Evolutionary conservation across 345 rosid species (phyloP).

Genomic region (Eucalyptus erythrocorys): DNA sequence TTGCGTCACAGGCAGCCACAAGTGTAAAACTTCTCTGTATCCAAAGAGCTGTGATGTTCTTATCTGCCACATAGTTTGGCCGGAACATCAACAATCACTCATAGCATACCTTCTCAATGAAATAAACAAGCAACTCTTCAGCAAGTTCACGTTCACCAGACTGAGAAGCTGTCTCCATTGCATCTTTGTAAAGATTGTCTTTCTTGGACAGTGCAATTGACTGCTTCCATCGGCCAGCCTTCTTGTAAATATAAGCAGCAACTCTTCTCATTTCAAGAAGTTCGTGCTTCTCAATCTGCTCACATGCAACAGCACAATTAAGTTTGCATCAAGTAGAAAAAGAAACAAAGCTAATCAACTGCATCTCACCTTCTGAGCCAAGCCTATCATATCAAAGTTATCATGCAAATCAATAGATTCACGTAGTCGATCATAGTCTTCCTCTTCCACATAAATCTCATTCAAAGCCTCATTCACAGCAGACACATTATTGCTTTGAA

Average conservation of each 20-base stretch:
- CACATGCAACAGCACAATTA: neutral
- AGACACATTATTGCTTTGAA: constrained; percentile 42
- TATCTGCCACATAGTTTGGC: neutral
- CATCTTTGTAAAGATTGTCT: constrained; percentile 85
- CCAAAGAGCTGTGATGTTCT: neutral
- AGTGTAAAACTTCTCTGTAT: neutral
- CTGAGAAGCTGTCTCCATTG: constrained; percentile 99
- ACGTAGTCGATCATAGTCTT: constrained; percentile 37
- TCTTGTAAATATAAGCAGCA: constrained; percentile 96
- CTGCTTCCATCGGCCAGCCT: constrained; percentile 98
- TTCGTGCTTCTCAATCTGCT: constrained; percentile 96
- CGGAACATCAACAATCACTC: neutral
- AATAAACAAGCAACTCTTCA: constrained; percentile 88
- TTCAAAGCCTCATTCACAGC: constrained; percentile 48
- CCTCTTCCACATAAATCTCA: constrained; percentile 44
- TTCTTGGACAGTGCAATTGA: constrained; percentile 97
- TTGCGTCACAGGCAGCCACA: neutral
- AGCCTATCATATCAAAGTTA: constrained; percentile 46
- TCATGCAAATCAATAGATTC: constrained; percentile 46
- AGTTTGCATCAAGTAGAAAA: neutral
- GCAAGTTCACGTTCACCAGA: constrained; percentile 97
- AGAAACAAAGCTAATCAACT: neutral
- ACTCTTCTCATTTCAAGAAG: constrained; percentile 99
- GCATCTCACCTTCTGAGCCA: constrained; percentile 32
- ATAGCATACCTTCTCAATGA: constrained; percentile 69